Evolutionary conservation across 2,329 filamentous ascomycete genomes (phyloP), one percentile per base, ranked within the genome.

Genomic region (Pseudocercospora eumusae): DNA sequence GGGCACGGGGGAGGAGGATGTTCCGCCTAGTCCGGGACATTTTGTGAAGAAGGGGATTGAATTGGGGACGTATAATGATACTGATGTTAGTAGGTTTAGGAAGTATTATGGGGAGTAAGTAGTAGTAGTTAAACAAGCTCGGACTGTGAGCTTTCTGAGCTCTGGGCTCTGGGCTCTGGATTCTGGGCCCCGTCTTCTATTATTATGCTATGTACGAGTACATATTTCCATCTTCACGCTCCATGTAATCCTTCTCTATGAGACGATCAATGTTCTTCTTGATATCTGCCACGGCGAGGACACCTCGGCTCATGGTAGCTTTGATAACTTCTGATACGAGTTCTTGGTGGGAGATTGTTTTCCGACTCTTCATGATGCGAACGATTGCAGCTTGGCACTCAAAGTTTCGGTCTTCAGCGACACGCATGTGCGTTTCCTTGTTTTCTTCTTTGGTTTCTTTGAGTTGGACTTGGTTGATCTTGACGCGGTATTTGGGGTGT

Each of bases 391-490:
- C 95, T 76, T 99, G 95, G 0, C 93, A 97, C 79, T 99, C 96
- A 71, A 96, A 96, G 73, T 96, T 92, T 56, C 95, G 83, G 74
- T 99, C 95, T 57, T 90, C 89, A 0, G 88, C 88, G 4, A 99
- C 91, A 47, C 92, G 86, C 76, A 96, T 89, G 76, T 98, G 92
- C 1, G 93, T 98, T 70, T 90, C 91, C 77, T 92, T 90, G 78
- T 97, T 97, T 78, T 99, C 95, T 73, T 93, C 90, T 71, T 90
- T 90, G 0, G 95, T 98, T 79, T 99, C 95, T 78, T 95, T 96
- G 56, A 97, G 84, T 78, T 99, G 95, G 69, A 99, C 95, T 78
- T 97, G 93, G 79, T 98, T 99, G 81, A 99, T 97, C 81, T 99
- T 99, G 79, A 99, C 88, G 60, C 92, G 87, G 77, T 91, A 90